A percentile compares a stretch with the other conserved stretches of the same genome.
Conservation (phyloP, 169 alveolate genomes). For the Plasmodium coatneyi region DNA sequence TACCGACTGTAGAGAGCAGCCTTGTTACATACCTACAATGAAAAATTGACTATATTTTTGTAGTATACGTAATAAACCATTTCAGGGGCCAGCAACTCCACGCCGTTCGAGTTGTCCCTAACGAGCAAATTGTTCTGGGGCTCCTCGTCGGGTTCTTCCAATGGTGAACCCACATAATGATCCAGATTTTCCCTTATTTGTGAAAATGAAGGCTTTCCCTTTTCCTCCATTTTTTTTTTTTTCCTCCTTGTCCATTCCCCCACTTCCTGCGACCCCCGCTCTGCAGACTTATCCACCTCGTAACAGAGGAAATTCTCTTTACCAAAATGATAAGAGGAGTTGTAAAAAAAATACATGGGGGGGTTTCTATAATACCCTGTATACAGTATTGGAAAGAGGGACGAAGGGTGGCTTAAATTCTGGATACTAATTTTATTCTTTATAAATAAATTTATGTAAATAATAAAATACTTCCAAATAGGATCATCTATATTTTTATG, state of each 20-base stretch:
- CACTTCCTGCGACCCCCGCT: not conserved
- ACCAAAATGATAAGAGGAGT: constrained; percentile 27
- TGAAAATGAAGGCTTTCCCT: not conserved
- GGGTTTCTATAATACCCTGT: constrained; percentile 61
- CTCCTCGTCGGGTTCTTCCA: constrained; percentile 1
- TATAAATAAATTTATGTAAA: constrained; percentile 66
- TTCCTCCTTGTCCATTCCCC: not conserved
- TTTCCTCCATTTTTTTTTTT: constrained; percentile 1
- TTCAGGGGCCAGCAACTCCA: constrained; percentile 16
- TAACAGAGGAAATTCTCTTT: constrained; percentile 26
- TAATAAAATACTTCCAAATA: constrained; percentile 55
- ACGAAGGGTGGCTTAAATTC: constrained; percentile 45
- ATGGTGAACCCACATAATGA: not conserved
- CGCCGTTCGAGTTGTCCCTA: constrained; percentile 27
- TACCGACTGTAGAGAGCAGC: not conserved
- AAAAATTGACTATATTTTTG: constrained; percentile 67
- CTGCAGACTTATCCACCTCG: not conserved
- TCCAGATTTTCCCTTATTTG: constrained; percentile 26
- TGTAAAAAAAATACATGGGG: constrained; percentile 71
- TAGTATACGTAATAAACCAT: constrained; percentile 35
- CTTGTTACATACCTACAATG: not conserved
- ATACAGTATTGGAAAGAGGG: constrained; percentile 36
- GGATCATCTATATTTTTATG: constrained; percentile 42
- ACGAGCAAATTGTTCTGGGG: not conserved
- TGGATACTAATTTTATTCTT: constrained; percentile 62